phyloP scores from a whole-genome alignment of 2,329 filamentous ascomycete species.

The Macrophomina phaseolina region DNA sequence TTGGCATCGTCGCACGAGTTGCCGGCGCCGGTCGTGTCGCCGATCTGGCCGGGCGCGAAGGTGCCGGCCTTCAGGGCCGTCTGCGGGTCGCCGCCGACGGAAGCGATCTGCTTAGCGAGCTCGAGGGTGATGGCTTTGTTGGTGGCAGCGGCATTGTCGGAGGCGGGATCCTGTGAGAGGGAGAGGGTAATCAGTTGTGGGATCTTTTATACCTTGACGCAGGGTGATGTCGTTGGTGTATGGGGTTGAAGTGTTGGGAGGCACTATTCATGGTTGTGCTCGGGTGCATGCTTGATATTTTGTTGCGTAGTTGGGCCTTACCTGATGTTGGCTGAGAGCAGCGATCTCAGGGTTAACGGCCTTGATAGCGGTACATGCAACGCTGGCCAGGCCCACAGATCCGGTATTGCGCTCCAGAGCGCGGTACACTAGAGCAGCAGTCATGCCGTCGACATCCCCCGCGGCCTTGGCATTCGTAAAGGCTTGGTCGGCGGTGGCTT shows the following conservation, averaged over 20 bases:
- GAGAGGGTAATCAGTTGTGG: too few relatives aligned
- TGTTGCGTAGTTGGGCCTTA: neutral
- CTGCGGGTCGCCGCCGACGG: constrained; percentile 66
- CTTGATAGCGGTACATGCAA: constrained; percentile 59
- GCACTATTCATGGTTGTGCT: too few relatives aligned
- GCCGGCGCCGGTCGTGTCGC: constrained; percentile 56
- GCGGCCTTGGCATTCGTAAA: constrained; percentile 65
- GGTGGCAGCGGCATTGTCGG: constrained; percentile 58
- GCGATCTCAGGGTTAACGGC: constrained; percentile 70
- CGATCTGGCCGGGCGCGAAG: constrained; percentile 61
- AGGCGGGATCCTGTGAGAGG: constrained; percentile 61
- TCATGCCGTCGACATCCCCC: constrained; percentile 60
- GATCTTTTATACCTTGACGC: too few relatives aligned
- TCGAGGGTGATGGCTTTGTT: constrained; percentile 68
- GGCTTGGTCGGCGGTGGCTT: constrained; percentile 63
- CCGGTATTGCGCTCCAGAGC: constrained; percentile 67
- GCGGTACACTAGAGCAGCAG: constrained; percentile 59
- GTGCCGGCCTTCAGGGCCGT: constrained; percentile 67
- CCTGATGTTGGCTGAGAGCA: constrained; percentile 67
- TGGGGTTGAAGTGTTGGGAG: too few relatives aligned
- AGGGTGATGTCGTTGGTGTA: neutral
- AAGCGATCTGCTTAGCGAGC: constrained; percentile 64
- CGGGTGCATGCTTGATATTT: too few relatives aligned
- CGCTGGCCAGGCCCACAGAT: constrained; percentile 62
- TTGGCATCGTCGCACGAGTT: constrained; percentile 59